Conservation (phyloP, 2,329 filamentous ascomycete species). For the Fusarium chlamydosporum region DNA sequence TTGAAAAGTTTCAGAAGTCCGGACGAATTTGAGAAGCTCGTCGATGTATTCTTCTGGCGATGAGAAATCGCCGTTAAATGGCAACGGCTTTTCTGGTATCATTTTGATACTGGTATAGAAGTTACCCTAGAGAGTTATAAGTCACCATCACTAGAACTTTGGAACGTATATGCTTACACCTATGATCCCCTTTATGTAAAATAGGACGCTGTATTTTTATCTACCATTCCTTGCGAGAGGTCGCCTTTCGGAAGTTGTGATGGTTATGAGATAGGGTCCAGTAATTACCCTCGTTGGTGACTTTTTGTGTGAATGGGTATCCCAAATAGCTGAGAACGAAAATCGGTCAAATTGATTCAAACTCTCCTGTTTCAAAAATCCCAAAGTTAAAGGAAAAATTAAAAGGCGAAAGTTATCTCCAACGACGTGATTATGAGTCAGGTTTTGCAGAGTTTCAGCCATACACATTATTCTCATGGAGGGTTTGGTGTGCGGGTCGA, state of each 20-base stretch:
- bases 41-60: constrained; percentile 83
- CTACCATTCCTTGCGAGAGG: too few species aligned
- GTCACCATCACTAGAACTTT: neutral
- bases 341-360: neutral
- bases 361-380: neutral
- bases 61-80: constrained; percentile 77
- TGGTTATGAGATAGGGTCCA: neutral
- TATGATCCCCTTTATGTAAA: neutral
- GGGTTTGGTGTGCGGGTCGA: constrained; percentile 47
- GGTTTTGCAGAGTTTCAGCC: constrained; percentile 26
- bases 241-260: too few species aligned
- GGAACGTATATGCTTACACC: constrained; percentile 4
- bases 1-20: constrained; percentile 81
- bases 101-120: constrained; percentile 53
- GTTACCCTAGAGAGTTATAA: constrained; percentile 44
- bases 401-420: too few species aligned
- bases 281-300: neutral
- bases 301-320: constrained; percentile 1
- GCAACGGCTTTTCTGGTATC: constrained; percentile 71
- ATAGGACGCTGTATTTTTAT: neutral
- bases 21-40: constrained; percentile 81
- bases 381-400: neutral
- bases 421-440: neutral
- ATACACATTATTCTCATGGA: constrained; percentile 34
- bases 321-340: neutral